Conservation (phyloP, 495 filamentous ascomycete species). For the Aspergillus baeticus region DNA sequence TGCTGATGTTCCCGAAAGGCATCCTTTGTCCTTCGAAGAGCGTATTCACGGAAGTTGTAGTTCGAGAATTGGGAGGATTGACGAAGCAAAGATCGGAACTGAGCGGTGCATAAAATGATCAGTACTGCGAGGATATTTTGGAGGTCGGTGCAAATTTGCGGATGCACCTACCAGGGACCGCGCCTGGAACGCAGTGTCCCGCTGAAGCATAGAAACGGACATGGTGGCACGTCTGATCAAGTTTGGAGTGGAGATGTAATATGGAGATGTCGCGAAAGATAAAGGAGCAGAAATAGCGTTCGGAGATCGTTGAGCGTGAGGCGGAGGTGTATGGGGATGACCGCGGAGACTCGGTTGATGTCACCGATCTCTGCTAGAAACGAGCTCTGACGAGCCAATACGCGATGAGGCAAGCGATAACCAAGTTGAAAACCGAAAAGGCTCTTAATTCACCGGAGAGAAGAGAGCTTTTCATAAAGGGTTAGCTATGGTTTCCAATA, state of each 20-base stretch:
- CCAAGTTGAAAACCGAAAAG: neutral
- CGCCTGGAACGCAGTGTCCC: constrained; percentile 67
- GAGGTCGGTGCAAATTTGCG: neutral
- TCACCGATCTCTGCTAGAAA: neutral
- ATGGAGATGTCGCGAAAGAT: neutral
- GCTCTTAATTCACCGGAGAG: neutral
- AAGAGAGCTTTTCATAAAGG: neutral
- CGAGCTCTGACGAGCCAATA: neutral
- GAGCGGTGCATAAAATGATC: neutral
- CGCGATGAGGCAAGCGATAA: neutral
- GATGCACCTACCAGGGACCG: constrained; percentile 62
- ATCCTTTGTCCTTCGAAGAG: constrained; percentile 82
- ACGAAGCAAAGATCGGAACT: constrained; percentile 93
- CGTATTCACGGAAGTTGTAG: constrained; percentile 98
- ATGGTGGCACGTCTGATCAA: constrained; percentile 22
- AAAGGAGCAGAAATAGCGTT: neutral
- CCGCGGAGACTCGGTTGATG: neutral
- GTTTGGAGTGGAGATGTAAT: constrained; percentile 37
- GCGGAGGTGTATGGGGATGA: neutral
- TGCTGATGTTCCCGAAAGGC: constrained; percentile 78
- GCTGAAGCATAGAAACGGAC: constrained; percentile 54
- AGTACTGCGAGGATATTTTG: neutral
- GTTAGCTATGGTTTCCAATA: constrained; percentile 3
- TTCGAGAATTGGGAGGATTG: constrained; percentile 82
- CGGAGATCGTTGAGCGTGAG: neutral